These are phyloP conservation scores for Aspergillus funiculosus DNA, from an alignment of 495 filamentous ascomycete genomes.

Conservation along the genomic window DNA sequence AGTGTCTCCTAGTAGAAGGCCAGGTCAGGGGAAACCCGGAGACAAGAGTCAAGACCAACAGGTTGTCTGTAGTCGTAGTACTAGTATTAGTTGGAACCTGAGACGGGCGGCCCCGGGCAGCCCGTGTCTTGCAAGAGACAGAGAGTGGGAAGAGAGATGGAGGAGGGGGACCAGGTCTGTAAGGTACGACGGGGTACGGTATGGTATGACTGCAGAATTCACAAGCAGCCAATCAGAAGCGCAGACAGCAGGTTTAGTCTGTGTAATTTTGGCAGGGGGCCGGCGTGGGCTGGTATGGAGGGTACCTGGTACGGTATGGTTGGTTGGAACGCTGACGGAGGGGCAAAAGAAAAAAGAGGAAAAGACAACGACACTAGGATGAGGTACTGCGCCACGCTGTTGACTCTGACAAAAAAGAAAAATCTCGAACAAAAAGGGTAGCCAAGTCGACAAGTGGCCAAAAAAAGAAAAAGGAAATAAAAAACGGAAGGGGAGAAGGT, in stretches of 20 bases:
- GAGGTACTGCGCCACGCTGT: slow-evolving; percentile 8
- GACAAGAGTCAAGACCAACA: no score
- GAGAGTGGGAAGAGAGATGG: not conserved
- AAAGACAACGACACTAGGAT: not conserved
- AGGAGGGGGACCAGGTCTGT: not conserved
- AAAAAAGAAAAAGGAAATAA: not conserved
- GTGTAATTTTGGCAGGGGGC: not conserved
- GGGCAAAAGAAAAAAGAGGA: not conserved
- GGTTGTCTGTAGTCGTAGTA: no score
- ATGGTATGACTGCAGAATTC: not conserved
- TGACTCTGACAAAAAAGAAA: not conserved
- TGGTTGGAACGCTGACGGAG: slow-evolving; percentile 9
- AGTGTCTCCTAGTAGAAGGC: no score
- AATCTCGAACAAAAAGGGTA: no score
- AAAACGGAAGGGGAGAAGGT: not conserved
- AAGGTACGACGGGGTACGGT: not conserved
- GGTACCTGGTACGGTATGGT: slow-evolving; percentile 4
- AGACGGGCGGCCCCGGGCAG: no score
- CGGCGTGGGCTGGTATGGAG: not conserved
- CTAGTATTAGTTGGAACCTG: no score
- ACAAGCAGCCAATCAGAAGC: not conserved
- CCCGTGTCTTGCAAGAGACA: no score
- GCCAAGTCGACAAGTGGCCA: no score
- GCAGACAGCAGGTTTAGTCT: not conserved
- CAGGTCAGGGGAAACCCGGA: no score